Conservation (phyloP, 2,329 filamentous ascomycete species). For the Penicillium sp. region DNA sequence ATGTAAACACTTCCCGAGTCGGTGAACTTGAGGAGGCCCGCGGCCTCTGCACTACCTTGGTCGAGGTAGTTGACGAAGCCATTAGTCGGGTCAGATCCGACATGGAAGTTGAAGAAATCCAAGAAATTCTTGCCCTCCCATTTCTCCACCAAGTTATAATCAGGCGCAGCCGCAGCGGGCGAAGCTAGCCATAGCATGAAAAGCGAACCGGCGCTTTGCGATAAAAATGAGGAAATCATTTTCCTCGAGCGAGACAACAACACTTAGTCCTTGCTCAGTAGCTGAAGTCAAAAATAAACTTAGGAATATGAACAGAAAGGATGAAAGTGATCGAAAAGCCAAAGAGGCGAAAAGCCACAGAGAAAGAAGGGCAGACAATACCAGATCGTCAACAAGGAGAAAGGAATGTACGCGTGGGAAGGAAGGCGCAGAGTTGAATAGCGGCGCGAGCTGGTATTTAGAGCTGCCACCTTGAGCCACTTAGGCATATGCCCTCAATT, state of each 20-base stretch:
- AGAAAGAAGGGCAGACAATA: constrained; percentile 20
- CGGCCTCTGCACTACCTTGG: constrained; percentile 36
- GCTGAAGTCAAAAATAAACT: background rate
- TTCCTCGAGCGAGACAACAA: constrained; percentile 1
- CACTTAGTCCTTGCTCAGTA: too few relatives aligned
- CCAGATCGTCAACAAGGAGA: constrained; percentile 21
- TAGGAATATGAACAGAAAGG: constrained; percentile 8
- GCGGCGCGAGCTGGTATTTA: constrained; percentile 14
- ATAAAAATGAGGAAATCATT: constrained; percentile 29
- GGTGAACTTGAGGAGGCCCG: constrained; percentile 35
- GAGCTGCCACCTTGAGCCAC: constrained; percentile 1
- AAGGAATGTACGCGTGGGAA: constrained; percentile 19
- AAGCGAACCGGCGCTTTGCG: constrained; percentile 31
- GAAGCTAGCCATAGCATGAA: constrained; percentile 28
- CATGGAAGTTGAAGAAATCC: constrained; percentile 49
- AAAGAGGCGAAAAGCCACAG: background rate
- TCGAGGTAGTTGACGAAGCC: constrained; percentile 51
- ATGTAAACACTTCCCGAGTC: constrained; percentile 39
- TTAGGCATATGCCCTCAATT: background rate
- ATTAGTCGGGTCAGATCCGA: constrained; percentile 45
- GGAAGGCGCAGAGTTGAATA: constrained; percentile 5
- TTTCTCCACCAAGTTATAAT: constrained; percentile 40
- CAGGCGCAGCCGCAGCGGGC: constrained; percentile 17
- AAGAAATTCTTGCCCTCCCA: constrained; percentile 49
- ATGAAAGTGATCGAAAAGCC: background rate